These are phyloP conservation scores for Komagataella pastoris DNA, from an alignment of 805 yeast genomes.

Conservation along the genomic window DNA sequence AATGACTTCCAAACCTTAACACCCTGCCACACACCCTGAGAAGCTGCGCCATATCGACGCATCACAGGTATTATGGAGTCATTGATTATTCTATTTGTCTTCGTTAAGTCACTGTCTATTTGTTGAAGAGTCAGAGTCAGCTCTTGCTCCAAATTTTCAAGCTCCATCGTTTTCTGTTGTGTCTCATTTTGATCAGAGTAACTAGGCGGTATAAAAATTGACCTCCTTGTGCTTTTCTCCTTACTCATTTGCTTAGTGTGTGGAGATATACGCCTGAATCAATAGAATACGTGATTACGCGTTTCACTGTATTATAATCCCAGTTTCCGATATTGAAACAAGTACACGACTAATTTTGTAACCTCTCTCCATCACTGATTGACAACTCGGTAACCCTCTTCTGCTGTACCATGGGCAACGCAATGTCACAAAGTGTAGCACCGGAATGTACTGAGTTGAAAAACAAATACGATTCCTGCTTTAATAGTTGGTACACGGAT, in stretches of 20 bases:
- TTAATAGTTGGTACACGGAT: constrained; percentile 91
- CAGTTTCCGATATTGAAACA: neutral
- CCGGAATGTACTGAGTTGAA: constrained; percentile 91
- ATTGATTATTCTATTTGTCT: constrained; percentile 54
- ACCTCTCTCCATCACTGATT: neutral
- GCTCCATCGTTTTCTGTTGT: constrained; percentile 12
- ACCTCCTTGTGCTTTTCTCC: neutral
- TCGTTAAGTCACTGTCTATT: constrained; percentile 61
- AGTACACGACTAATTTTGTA: neutral
- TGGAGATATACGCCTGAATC: neutral
- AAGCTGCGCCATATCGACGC: constrained; percentile 41
- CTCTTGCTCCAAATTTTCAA: constrained; percentile 68
- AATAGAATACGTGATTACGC: neutral
- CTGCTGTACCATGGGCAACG: constrained; percentile 42
- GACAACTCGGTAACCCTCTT: neutral
- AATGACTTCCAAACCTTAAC: constrained; percentile 67
- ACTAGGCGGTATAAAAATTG: neutral
- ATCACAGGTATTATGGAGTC: constrained; percentile 59
- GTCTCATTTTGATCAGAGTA: neutral
- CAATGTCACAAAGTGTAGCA: constrained; percentile 82
- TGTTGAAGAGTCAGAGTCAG: constrained; percentile 67
- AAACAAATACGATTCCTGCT: constrained; percentile 81
- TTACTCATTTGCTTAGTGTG: neutral
- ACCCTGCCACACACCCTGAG: constrained; percentile 50
- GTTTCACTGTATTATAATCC: neutral